Evolutionary conservation across 148 eudicot genomes (phyloP).

Genomic region (Vaccinium darrowii): DNA sequence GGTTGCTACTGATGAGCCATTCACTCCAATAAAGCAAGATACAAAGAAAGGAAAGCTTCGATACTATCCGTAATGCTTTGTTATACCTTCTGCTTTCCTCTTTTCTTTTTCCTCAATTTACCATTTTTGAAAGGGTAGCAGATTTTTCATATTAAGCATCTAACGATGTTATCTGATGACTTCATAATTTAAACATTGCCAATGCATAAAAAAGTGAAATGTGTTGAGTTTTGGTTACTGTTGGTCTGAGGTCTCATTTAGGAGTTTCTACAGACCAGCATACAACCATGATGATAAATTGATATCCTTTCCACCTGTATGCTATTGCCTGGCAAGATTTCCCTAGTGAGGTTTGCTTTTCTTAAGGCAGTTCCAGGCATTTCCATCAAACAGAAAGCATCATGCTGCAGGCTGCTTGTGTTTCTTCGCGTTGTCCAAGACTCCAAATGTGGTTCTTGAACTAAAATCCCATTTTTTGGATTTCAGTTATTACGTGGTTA

Average conservation of each 20-base stretch:
- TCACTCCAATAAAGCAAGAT: constrained; percentile 92
- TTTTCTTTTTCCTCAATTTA: not conserved
- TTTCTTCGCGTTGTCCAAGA: not conserved
- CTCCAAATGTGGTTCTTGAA: not conserved
- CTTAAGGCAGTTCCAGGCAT: not conserved
- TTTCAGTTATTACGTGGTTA: constrained; percentile 5
- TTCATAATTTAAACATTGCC: not conserved
- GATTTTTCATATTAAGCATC: not conserved
- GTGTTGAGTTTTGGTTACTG: not conserved
- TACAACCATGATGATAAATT: not conserved
- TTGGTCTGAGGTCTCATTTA: not conserved
- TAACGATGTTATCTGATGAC: not conserved
- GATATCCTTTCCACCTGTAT: not conserved
- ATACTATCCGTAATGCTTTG: constrained; percentile 73
- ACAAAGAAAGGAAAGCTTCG: constrained; percentile 97
- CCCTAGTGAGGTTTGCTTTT: not conserved
- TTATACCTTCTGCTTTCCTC: not conserved
- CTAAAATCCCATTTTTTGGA: not conserved
- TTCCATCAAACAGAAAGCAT: not conserved
- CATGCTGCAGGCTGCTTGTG: not conserved
- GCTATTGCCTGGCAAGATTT: not conserved
- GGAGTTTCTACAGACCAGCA: not conserved
- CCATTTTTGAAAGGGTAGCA: not conserved
- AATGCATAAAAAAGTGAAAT: not conserved
- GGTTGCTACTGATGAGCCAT: constrained; percentile 93